Evolutionary conservation across 1,284 basidiomycete genomes (phyloP), one percentile per base, ranked within the genome.

Genomic region (Ustilago cynodontis): DNA sequence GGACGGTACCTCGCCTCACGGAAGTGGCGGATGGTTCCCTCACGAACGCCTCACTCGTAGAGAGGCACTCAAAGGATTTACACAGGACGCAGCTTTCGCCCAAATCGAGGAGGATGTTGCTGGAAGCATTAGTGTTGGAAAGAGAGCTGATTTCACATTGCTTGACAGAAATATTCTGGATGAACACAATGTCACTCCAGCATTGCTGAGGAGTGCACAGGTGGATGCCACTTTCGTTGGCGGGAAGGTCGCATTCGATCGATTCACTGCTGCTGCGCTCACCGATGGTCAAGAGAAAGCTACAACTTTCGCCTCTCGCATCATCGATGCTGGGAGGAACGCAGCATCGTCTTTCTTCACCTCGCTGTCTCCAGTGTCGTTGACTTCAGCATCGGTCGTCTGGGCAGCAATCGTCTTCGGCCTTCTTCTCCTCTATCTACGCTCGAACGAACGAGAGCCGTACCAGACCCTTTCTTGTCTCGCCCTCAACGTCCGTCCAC

Each of bases 121-220:
- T 33, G 66, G 64, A 47, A 63, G 91, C 0, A 88, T 97, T 45
- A 87, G 87, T 1, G 85, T 88, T 0, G 93, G 94, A 3, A 94
- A 93, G 86, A 90, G 91, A 74, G 94, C 94, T 6, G 94, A 97
- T 84, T 93, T 93, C 71, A 92, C 94, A 24, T 87, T 95, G 7
- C 88, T 94, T 61, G 91, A 94, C 81, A 89, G 89, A 45, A 90
- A 96, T 87, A 91, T 95, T 71, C 91, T 95, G 90, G 89, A 87
- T 0, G 64, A 71, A 53, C 55, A 62, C 2, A 61, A 29, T 3
- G 87, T 91, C 1, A 88, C 90, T 0, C 83, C 88, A 11, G 84
- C 87, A 1, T 90, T 93, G 66, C 91, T 96, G 54, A 88, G 95
- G 28, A 82, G 87, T n/a, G 92, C 93, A 6, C 88, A 89, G 71